Conservation (phyloP, 129 eudicot species). For the Lonicera japonica region DNA sequence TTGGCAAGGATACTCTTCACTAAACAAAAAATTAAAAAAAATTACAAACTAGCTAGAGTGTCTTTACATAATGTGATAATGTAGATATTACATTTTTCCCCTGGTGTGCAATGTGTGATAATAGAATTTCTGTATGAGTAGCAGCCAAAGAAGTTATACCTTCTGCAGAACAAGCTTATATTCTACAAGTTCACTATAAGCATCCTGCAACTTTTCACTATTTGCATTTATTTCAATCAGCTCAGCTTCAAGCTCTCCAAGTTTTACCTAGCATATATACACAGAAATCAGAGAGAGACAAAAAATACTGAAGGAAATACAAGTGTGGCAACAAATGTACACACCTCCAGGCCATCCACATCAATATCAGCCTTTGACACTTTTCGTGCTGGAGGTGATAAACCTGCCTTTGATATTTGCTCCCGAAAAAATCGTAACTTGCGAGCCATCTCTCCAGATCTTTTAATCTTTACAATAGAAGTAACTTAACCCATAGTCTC, state of each 20-base stretch:
- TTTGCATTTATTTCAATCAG: constrained; percentile 86
- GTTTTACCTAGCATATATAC: constrained; percentile 49
- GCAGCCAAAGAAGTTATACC: constrained; percentile 32
- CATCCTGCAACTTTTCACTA: constrained; percentile 75
- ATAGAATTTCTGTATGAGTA: not conserved
- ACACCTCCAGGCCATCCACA: constrained; percentile 90
- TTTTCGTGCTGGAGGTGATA: constrained; percentile 42
- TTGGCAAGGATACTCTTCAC: too few species aligned
- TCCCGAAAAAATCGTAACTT: constrained; percentile 78
- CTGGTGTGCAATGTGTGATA: not conserved
- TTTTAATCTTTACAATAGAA: constrained; percentile 64
- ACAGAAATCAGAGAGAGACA: constrained; percentile 7
- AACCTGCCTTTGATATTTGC: constrained; percentile 80
- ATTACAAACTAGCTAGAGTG: not conserved
- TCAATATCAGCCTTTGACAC: constrained; percentile 30
- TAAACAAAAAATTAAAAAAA: too few species aligned
- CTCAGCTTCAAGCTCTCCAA: constrained; percentile 95
- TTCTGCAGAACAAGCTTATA: constrained; percentile 86
- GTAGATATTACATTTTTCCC: not conserved
- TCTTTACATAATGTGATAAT: not conserved
- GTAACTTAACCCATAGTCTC: constrained; percentile 4
- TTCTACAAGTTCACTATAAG: constrained; percentile 85
- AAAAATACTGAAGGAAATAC: not conserved
- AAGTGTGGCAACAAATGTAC: constrained; percentile 9
- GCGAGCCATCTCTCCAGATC: constrained; percentile 94